Base-by-base conservation (phyloP, 192 early-diverging fungal genomes). In the Thamnidium elegans region DNA sequence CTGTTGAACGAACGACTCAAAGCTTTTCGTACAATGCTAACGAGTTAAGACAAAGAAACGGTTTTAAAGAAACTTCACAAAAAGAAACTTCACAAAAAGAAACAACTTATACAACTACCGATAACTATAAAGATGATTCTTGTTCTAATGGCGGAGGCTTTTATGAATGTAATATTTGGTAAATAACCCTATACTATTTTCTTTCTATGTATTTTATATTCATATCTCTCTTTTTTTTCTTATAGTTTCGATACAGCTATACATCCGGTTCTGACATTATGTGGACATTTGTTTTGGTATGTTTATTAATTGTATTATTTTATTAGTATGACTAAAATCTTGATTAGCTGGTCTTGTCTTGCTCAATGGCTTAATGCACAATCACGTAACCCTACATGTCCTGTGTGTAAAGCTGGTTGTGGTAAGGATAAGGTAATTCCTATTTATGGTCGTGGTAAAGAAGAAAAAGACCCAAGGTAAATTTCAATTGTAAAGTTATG, bases 341-440 rank as follows among this genome's bases (percentile, higher is more conserved):
- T 4, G 7, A 44, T 52, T 58, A 82, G 80, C 42, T 91, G 87
- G 87, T 81, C 86, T 20, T 89, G 86, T 66, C 74, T 89, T 47
- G 81, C 79, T 55, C 84, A 92, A 65, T 92, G 90, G 90, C 80
- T 92, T 14, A 86, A 90, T 52, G 75, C 83, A 31, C 83, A 85
- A 60, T 75, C 77, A 8, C 81, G 77, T 26, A 90, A 89, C 62
- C 88, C 89, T 23, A 85, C 87, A 1, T 93, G 91, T 52, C 91
- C 91, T 5, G 89, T 93, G 14, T 93, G 91, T 63, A 93, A 93
- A 71, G 91, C 89, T 1, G 91, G 91, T 39, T 91, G 89, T 72
- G 88, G 86, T 19, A 86, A 87, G 64, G 89, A 91, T 43, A 91
- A 92, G 65, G 89, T 92, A 20, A 91, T 92, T 62, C 91, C 91